Evolutionary conservation across 2,329 filamentous ascomycete genomes (phyloP), one percentile per base, ranked within the genome.

Genomic region (Xenoacremonium recifei): DNA sequence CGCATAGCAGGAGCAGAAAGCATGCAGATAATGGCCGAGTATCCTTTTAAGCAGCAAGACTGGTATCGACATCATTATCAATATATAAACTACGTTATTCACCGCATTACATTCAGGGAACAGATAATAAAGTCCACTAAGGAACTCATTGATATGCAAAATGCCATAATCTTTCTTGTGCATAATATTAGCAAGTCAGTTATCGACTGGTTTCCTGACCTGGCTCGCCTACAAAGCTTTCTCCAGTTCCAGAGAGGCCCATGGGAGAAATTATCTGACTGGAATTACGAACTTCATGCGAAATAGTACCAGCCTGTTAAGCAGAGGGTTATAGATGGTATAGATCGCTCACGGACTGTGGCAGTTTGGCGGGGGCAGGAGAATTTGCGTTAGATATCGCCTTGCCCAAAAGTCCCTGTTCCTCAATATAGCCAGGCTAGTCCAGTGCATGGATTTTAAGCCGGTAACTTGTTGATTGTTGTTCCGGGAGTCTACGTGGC

Each of bases 51-150:
- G 29, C 67, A 67, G 2, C 12, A 53, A n/a, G 31, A 42, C 5
- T 71, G 68, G 67, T 69, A 64, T 39, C 42, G 47, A 5, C 65
- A 70, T 40, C 63, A 70, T 40, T 68, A 66, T 47, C 63, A 65
- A n/a, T 71, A 67, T 49, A 57, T 66, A 13, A 65, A 63, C 42
- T 61, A 62, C 1, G 61, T 70, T 13, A 55, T 70, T 12, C 55
- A 66, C 48, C 59, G 61, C 10, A 64, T 70, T 34, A 58, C 57
- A 6, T 51, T 66, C 5, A 64, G 61, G 4, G 56, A 65, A 37
- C 54, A 57, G 13, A 48, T 61, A 3, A 32, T 37, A 21, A 65
- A 64, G 44, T 56, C 61, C 5, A 52, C 45, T 5, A 42, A 58
- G 15, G 57, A 69, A 35, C 57, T 70, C 12, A 61, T 61, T 9